Percentiles rank a stretch among this genome's conserved stretches.
These are phyloP conservation scores for Solanum hybrid DNA, from an alignment of 305 asterid genomes.

Conservation along the genomic window DNA sequence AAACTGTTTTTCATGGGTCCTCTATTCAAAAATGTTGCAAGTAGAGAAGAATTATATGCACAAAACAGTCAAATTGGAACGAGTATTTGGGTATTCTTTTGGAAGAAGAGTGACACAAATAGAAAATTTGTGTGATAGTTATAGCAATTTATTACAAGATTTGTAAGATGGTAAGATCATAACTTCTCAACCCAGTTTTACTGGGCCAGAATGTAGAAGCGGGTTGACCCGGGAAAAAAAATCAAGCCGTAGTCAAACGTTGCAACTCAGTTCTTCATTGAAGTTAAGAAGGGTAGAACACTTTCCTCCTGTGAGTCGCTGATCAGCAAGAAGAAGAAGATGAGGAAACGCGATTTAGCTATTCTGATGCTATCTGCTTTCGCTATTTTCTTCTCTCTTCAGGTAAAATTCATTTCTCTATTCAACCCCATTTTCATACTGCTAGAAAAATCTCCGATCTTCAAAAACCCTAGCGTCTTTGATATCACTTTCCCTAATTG, in stretches of 20 bases:
- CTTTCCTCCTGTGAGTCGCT: not conserved
- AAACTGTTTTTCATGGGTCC: not conserved
- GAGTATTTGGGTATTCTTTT: not conserved
- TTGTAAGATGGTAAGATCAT: not conserved
- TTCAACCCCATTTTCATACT: not conserved
- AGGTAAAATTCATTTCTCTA: conserved; percentile 31
- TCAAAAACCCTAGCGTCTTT: conserved; percentile 8
- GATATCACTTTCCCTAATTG: not conserved
- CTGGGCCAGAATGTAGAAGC: not conserved
- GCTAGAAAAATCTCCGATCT: not conserved
- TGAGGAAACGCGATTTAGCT: conserved; percentile 97
- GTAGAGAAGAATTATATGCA: not conserved
- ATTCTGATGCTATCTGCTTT: conserved; percentile 91
- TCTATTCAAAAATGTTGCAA: not conserved
- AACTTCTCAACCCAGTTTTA: not conserved
- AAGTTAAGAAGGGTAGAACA: not conserved
- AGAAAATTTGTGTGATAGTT: not conserved
- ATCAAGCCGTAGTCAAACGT: not conserved
- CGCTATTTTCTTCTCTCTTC: conserved; percentile 96
- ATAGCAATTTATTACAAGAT: not conserved
- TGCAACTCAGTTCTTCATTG: not conserved
- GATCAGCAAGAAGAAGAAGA: conserved; percentile 8
- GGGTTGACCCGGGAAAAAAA: not conserved
- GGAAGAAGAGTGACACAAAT: not conserved
- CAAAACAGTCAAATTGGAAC: not conserved